Evolutionary conservation across 75 land plant species (phyloP).

Genomic region (Pinus albicaulis): DNA sequence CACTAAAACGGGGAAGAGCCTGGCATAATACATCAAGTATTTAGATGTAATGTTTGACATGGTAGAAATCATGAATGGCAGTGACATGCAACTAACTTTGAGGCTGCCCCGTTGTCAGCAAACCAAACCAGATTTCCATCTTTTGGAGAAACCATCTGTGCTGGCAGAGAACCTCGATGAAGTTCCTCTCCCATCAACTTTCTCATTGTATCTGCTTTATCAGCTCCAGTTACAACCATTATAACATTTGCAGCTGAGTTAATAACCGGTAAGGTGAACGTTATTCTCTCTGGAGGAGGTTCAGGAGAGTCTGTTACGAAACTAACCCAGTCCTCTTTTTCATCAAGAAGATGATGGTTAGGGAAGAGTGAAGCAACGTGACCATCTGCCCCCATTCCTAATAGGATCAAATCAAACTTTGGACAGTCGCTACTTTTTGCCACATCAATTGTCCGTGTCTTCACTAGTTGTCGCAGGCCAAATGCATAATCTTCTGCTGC

Average conservation of each 20-base stretch:
- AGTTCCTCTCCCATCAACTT: slow-evolving; percentile 35
- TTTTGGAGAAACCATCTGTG: slow-evolving; percentile 60
- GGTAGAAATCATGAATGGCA: neutral
- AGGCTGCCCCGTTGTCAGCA: slow-evolving; percentile 61
- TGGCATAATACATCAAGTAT: neutral
- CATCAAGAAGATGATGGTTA: slow-evolving; percentile 51
- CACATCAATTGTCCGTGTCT: slow-evolving; percentile 13
- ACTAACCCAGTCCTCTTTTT: slow-evolving; percentile 70
- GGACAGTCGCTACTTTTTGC: slow-evolving; percentile 43
- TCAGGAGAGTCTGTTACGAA: slow-evolving; percentile 76
- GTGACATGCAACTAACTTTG: slow-evolving; percentile 22
- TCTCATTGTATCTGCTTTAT: slow-evolving; percentile 54
- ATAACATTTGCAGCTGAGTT: slow-evolving; percentile 68
- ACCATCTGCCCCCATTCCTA: slow-evolving; percentile 92
- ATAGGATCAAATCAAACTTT: slow-evolving; percentile 65
- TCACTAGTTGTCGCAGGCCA: slow-evolving; percentile 45
- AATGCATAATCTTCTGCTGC: slow-evolving; percentile 81
- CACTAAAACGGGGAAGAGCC: neutral
- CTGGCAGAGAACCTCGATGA: slow-evolving; percentile 45
- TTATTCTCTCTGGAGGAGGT: slow-evolving; percentile 80
- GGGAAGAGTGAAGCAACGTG: slow-evolving; percentile 87
- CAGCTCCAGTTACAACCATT: slow-evolving; percentile 58
- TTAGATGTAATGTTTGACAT: neutral
- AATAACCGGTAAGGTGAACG: slow-evolving; percentile 77
- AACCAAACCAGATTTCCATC: slow-evolving; percentile 68